Evolutionary conservation across 108 stramenopile genomes (phyloP), one percentile per base, ranked within the genome.

Genomic region (Cylindrotheca closterium): DNA sequence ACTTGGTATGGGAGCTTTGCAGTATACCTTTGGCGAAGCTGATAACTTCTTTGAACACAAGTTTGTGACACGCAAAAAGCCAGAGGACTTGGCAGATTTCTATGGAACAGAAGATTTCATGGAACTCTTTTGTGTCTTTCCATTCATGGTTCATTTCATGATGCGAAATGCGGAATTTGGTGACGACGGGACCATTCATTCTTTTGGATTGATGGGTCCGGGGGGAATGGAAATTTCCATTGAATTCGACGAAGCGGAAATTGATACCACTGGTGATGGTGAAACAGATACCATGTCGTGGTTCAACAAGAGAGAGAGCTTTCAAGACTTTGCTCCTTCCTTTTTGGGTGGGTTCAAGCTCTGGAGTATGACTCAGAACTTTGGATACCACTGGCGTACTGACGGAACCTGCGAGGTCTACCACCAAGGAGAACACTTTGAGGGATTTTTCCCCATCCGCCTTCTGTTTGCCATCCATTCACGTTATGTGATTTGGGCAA

Each of bases 81-180:
- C 75, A 0, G 67, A 81, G 30, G 80, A 74, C 49, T 47, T 81
- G 12, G 74, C 74, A 15, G 58, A 56, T 23, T 80, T 80, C 55
- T 80, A 75, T 37, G 79, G 79, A 4, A 64, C 70, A 3, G 79
- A 80, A 54, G 75, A 80, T 25, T 75, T 80, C 37, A 80, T 80
- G 79, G 79, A 80, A 67, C 8, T 80, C 4, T 80, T 75, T 33
- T 80, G 79, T 49, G 68, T 80, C 17, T 65, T 80, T 27, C 79
- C 79, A 17, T 72, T 80, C 53, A 64, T 80, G 57, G 79, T 55
- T 0, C 27, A 63, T 8, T 34, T 80, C 50, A 80, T 80, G 79
- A 80, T 80, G 79, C 70, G 79, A 4, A 30, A 42, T 49, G 75
- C 69, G 17, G 47, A 57, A 47, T 80, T 80, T 72, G 79, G 76